Base-by-base conservation (phyloP, 192 early-diverging fungal species). In the Mortierella antarctica region DNA sequence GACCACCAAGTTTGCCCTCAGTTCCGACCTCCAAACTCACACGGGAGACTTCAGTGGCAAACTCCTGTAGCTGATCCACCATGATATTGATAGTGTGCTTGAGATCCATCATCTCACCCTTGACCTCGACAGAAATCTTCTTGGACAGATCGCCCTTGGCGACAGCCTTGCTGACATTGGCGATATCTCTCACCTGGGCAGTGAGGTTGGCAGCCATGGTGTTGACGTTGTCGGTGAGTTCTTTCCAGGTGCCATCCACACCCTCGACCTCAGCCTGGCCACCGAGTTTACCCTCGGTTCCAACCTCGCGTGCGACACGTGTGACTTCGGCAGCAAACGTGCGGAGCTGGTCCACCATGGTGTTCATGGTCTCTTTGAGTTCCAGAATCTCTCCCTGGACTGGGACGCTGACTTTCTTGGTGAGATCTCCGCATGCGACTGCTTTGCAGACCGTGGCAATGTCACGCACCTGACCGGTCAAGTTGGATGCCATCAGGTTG, bases 191-290 rank as follows among this genome's bases (percentile, higher is more conserved):
- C 15, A 92, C 89, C 67, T 88, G 90, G 0, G 61, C 83, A 4
- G 90, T 92, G 2, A 92, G 56, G 54, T 93, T 93, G 17, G 72
- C 81, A 1, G 91, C 90, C 91, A 93, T 93, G 52, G 86, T 88
- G 70, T 93, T 93, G 69, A 93, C 91, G 39, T 89, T 89, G 47
- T 91, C 89, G 0, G 89, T 91, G 0, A 92, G 73, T 48, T 91
- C 89, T 57, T 88, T 88, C 91, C 91, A 92, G 14, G 89, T 91
- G 5, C 91, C 91, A 23, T 85, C 91, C 8, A 92, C 89, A 45
- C 83, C 85, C 46, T 82, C 53, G 14, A 80, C 77, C 15, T 80
- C 57, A 0, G 77, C 77, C 11, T 80, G 77, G 6, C 77, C 90
- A 6, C 87, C 90, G 0, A 91, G 76, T 0, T 79, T 70, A 5